phyloP scores from a whole-genome alignment of 352 stramenopile species.

The Globisporangium spinosum region DNA sequence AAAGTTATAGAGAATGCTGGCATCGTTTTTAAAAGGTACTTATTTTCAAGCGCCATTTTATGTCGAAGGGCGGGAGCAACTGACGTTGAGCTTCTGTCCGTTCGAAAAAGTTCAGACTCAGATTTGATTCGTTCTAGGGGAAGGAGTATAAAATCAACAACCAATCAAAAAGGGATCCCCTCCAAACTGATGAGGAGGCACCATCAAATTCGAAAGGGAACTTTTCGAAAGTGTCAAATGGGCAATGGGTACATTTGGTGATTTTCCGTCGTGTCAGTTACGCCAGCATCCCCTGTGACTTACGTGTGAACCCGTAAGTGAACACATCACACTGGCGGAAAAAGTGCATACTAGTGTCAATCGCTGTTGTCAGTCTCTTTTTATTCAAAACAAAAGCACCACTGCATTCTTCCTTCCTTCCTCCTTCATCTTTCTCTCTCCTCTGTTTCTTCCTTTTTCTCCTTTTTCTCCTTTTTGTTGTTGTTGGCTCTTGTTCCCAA shows the following conservation, averaged over 20 bases:
- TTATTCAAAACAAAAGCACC: slow-evolving; percentile 10
- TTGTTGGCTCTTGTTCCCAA: not conserved
- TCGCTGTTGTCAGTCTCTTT: not conserved
- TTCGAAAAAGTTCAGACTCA: slow-evolving; percentile 9
- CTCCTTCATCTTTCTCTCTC: not conserved
- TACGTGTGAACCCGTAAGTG: no score
- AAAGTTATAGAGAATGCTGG: not conserved
- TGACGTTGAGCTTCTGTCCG: not conserved
- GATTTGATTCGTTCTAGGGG: not conserved
- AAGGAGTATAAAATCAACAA: not conserved
- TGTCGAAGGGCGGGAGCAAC: not conserved
- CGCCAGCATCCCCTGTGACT: no score
- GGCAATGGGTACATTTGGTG: no score
- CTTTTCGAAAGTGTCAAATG: not conserved
- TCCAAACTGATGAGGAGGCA: not conserved
- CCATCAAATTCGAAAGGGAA: not conserved
- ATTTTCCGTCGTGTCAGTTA: no score
- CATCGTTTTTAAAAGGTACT: not conserved
- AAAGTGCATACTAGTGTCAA: not conserved
- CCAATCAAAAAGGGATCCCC: not conserved
- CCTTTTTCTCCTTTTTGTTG: not conserved
- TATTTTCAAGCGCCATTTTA: not conserved
- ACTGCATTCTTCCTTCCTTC: not conserved
- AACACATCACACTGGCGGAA: not conserved
- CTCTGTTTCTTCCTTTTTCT: not conserved